These are phyloP conservation scores for Poteriospumella lacustris DNA, from an alignment of 108 stramenopile genomes.

Conservation along the genomic window DNA sequence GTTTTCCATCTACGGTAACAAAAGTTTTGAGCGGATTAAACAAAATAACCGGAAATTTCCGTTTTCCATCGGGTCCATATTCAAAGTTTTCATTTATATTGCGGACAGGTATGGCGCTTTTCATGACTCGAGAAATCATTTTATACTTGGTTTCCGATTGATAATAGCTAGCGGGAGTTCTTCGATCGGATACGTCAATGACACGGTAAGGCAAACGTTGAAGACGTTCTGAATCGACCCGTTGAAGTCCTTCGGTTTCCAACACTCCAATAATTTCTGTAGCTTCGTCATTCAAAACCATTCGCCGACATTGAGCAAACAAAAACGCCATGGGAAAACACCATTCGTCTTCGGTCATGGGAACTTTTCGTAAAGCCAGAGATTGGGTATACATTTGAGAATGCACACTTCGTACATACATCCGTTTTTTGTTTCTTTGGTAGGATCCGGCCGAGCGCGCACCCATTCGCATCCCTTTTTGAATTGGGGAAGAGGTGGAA, in stretches of 20 bases:
- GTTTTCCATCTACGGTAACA: constrained; percentile 7
- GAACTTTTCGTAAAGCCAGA: constrained; percentile 7
- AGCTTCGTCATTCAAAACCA: constrained; percentile 7
- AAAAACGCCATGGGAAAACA: constrained; percentile 7
- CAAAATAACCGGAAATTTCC: constrained; percentile 8
- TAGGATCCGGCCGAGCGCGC: constrained; percentile 5
- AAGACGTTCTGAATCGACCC: constrained; percentile 6
- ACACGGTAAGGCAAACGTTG: constrained; percentile 6
- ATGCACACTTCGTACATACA: constrained; percentile 7
- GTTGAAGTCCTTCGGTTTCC: constrained; percentile 6
- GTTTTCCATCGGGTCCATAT: constrained; percentile 7
- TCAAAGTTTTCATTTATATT: constrained; percentile 9
- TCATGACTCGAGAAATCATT: constrained; percentile 8
- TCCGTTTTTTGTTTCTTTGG: constrained; percentile 8
- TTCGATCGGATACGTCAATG: constrained; percentile 7
- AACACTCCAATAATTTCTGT: constrained; percentile 8
- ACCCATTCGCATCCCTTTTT: constrained; percentile 7
- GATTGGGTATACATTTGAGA: constrained; percentile 8
- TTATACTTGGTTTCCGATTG: constrained; percentile 8
- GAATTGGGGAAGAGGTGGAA: constrained; percentile 6
- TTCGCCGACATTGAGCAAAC: constrained; percentile 6
- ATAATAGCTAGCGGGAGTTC: neutral
- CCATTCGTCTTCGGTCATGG: constrained; percentile 6
- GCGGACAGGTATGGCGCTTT: constrained; percentile 6
- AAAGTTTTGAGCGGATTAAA: constrained; percentile 8